Evolutionary conservation across 305 asterid species (phyloP).

Genomic region (Solanum chacoense): DNA sequence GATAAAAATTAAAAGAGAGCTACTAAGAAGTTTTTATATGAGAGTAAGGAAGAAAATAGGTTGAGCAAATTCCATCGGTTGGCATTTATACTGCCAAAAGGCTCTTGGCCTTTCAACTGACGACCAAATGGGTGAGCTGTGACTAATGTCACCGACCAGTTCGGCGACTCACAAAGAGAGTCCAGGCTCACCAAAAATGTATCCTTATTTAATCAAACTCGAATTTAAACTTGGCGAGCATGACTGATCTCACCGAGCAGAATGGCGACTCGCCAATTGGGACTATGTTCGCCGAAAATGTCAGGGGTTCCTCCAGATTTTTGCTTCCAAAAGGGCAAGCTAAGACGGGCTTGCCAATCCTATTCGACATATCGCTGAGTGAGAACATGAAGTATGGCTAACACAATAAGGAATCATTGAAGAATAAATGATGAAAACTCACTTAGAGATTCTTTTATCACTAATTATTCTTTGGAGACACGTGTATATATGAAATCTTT

Average conservation of each 20-base stretch:
- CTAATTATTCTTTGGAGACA: no score
- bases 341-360: no score
- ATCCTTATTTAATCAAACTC: not conserved
- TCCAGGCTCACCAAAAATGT: not conserved
- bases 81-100: not conserved
- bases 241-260: accelerated
- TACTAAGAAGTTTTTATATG: not conserved
- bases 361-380: no score
- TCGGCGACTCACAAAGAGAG: accelerated
- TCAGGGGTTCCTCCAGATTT: accelerated
- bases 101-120: not conserved
- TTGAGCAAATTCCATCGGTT: not conserved
- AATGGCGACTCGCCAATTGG: no score
- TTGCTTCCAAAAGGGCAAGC: no score
- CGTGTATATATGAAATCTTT: no score
- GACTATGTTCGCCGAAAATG: no score
- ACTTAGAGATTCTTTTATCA: no score
- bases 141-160: not conserved
- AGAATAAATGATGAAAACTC: no score
- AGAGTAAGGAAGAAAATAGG: not conserved
- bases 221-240: accelerated
- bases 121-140: not conserved
- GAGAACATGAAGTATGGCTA: no score
- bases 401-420: no score
- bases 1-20: not conserved